phyloP scores from a whole-genome alignment of 306 rosid genomes.

The Acacia confusa region DNA sequence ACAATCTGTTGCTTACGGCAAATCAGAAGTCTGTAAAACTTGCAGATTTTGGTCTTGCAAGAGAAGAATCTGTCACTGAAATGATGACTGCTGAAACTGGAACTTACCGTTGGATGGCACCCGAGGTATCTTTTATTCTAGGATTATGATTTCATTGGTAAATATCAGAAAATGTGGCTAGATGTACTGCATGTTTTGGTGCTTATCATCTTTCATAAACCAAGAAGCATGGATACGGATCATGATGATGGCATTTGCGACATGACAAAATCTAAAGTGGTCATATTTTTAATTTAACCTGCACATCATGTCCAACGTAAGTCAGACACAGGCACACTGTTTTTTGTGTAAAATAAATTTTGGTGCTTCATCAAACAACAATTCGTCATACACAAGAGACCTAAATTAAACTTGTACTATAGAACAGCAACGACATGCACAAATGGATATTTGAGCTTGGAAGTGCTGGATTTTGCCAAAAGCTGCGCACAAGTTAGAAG shows the following conservation, averaged over 20 bases:
- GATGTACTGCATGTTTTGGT: neutral
- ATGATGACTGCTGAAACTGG: conserved; percentile 97
- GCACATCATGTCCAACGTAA: neutral
- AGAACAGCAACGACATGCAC: neutral
- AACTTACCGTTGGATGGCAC: conserved; percentile 94
- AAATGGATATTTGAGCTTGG: neutral
- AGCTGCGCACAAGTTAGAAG: neutral
- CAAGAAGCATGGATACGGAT: neutral
- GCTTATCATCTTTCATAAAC: neutral
- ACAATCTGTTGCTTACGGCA: conserved; percentile 81
- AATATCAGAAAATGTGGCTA: neutral
- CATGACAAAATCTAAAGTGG: neutral
- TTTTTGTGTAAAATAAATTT: neutral
- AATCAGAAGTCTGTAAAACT: conserved; percentile 77
- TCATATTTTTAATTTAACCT: neutral
- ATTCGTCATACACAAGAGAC: neutral
- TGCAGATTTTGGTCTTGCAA: conserved; percentile 87
- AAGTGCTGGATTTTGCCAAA: neutral
- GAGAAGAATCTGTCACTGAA: conserved; percentile 87
- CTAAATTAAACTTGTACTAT: neutral
- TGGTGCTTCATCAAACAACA: neutral
- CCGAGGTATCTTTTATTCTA: conserved; percentile 61
- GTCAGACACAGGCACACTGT: neutral
- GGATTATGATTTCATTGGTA: neutral
- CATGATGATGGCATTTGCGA: neutral